A percentile compares a stretch with the other conserved stretches of the same genome.
These are phyloP conservation scores for Diaporthe sp. DNA, from an alignment of 2,329 filamentous ascomycete genomes.

Conservation along the genomic window DNA sequence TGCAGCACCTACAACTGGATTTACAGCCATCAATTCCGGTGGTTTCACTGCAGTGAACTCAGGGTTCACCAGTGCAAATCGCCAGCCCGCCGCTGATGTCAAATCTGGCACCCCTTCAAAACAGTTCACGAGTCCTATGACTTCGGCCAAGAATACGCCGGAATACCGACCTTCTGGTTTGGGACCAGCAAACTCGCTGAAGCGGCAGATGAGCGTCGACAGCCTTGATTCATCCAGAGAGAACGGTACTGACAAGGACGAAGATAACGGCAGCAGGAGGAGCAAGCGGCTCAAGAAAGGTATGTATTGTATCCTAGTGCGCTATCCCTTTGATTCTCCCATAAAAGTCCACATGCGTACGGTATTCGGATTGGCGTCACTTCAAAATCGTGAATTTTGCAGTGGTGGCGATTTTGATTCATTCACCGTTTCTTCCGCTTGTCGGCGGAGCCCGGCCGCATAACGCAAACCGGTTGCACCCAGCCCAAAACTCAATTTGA, in stretches of 20 bases:
- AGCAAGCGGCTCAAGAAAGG: slow-evolving; percentile 95
- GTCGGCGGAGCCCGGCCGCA: slow-evolving; percentile 9
- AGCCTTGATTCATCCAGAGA: slow-evolving; percentile 61
- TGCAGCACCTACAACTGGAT: slow-evolving; percentile 50
- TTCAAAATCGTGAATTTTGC: neutral
- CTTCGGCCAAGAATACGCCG: slow-evolving; percentile 72
- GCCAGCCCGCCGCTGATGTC: slow-evolving; percentile 52
- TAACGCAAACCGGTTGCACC: neutral
- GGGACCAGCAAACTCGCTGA: slow-evolving; percentile 71
- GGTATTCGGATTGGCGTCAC: slow-evolving; percentile 11
- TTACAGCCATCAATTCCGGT: slow-evolving; percentile 68
- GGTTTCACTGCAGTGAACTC: slow-evolving; percentile 81
- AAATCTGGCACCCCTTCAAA: slow-evolving; percentile 72
- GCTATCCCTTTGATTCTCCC: neutral
- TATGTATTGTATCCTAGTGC: slow-evolving; percentile 50
- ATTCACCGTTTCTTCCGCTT: slow-evolving; percentile 8
- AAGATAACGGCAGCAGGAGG: slow-evolving; percentile 78
- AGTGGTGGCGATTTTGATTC: slow-evolving; percentile 22
- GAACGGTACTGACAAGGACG: slow-evolving; percentile 60
- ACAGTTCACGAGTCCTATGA: slow-evolving; percentile 69
- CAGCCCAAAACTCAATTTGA: slow-evolving; percentile 11
- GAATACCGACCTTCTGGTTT: slow-evolving; percentile 69
- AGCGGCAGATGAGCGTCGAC: slow-evolving; percentile 78
- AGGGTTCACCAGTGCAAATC: slow-evolving; percentile 76
- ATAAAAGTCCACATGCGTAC: neutral